phyloP scores from a whole-genome alignment of 306 rosid species.

The Lotus japonicus region DNA sequence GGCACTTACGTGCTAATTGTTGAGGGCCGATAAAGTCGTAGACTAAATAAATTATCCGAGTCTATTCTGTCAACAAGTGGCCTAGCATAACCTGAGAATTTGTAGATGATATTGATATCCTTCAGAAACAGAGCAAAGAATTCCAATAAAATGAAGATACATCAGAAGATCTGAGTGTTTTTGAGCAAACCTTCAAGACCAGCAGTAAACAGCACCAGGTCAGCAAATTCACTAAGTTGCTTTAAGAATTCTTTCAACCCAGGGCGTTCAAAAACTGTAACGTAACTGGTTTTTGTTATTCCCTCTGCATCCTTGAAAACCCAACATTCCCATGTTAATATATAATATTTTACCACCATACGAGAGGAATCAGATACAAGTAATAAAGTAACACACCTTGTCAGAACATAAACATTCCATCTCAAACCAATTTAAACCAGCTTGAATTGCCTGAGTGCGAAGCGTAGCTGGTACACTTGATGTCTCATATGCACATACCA shows the following conservation, averaged over 20 bases:
- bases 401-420: conserved; percentile 65
- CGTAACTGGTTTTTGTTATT: conserved; percentile 61
- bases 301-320: conserved; percentile 63
- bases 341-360: conserved; percentile 5
- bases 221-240: conserved; percentile 67
- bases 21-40: conserved; percentile 78
- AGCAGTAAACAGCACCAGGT: conserved; percentile 77
- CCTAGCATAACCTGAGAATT: conserved; percentile 68
- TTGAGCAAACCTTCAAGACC: conserved; percentile 76
- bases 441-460: conserved; percentile 56
- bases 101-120: neutral
- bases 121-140: neutral
- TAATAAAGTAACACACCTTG: conserved; percentile 41
- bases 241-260: conserved; percentile 79
- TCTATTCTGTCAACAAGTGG: conserved; percentile 92
- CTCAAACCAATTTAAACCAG: conserved; percentile 86
- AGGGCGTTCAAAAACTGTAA: conserved; percentile 90
- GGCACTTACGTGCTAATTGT: conserved; percentile 64
- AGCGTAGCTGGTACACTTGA: conserved; percentile 54
- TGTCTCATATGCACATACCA: conserved; percentile 77
- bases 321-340: conserved; percentile 16
- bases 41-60: conserved; percentile 47
- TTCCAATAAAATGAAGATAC: neutral
- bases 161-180: conserved; percentile 3
- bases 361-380: conserved; percentile 3